Conservation (phyloP, 495 filamentous ascomycete genomes). For the Penicillium cosmopolitanum region DNA sequence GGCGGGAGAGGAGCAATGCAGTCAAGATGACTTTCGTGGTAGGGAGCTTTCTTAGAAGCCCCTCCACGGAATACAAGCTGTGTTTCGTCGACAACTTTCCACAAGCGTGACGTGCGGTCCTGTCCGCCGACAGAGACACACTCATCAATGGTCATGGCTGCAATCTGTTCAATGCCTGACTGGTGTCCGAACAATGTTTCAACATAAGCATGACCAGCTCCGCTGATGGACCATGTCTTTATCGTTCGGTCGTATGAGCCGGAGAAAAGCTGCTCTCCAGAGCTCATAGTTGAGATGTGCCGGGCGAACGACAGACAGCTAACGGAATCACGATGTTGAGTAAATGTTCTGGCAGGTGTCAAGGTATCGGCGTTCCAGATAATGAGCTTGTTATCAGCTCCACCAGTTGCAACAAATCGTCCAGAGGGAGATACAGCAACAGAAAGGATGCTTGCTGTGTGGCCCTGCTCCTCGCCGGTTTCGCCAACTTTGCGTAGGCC, state of each 20-base stretch:
- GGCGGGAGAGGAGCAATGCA: constrained; percentile 87
- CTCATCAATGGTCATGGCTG: constrained; percentile 80
- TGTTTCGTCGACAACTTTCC: constrained; percentile 95
- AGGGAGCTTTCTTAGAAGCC: constrained; percentile 52
- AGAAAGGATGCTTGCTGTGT: constrained; percentile 73
- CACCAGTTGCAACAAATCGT: constrained; percentile 88
- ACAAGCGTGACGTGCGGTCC: constrained; percentile 90
- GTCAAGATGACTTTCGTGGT: constrained; percentile 86
- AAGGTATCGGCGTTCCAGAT: constrained; percentile 83
- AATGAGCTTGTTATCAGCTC: constrained; percentile 76
- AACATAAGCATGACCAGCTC: constrained; percentile 70
- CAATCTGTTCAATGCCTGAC: constrained; percentile 81
- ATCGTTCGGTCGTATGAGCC: constrained; percentile 86
- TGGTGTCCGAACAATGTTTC: constrained; percentile 97
- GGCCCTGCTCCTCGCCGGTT: constrained; percentile 69
- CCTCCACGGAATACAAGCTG: constrained; percentile 95
- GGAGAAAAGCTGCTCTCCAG: constrained; percentile 83
- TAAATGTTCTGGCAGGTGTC: constrained; percentile 78
- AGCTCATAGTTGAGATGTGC: constrained; percentile 64
- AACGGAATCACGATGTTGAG: constrained; percentile 88
- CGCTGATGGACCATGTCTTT: constrained; percentile 78
- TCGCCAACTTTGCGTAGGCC: constrained; percentile 66
- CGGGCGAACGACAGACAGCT: constrained; percentile 82
- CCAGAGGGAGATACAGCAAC: constrained; percentile 88
- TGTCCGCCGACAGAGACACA: constrained; percentile 88